A percentile compares a stretch with the other conserved stretches of the same genome.
Conservation (phyloP, 805 yeast species). For the Starmerella lactis-condensi region DNA sequence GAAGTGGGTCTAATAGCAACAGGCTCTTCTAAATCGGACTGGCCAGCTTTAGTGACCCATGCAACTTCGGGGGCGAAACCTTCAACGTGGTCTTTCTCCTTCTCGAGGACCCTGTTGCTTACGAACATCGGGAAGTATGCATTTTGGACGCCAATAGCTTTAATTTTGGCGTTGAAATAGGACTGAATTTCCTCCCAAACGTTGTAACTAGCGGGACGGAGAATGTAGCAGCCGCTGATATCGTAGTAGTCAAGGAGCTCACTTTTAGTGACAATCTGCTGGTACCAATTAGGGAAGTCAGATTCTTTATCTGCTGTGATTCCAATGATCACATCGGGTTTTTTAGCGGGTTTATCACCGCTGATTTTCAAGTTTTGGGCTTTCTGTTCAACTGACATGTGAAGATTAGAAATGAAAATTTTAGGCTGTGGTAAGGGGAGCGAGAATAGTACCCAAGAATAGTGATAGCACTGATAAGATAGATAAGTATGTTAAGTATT, state of each 20-base stretch:
- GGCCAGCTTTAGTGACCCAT: slow-evolving; percentile 96
- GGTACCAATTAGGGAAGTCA: slow-evolving; percentile 95
- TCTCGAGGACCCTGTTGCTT: slow-evolving; percentile 76
- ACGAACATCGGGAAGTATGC: slow-evolving; percentile 99
- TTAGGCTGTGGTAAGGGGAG: no score
- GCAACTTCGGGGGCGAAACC: slow-evolving; percentile 99
- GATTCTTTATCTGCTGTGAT: slow-evolving; percentile 81
- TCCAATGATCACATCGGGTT: slow-evolving; percentile 34
- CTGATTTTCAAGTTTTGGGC: slow-evolving; percentile 2
- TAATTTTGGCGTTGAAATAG: slow-evolving; percentile 68
- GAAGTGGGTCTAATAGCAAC: slow-evolving; percentile 98
- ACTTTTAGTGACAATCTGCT: slow-evolving; percentile 87
- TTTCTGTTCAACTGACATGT: slow-evolving; percentile 7
- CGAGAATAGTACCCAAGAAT: no score
- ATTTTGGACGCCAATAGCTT: slow-evolving; percentile 76
- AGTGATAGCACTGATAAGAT: no score
- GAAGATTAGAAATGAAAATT: no score
- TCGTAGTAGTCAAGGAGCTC: slow-evolving; percentile 98
- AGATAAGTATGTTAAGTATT: no score
- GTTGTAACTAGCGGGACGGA: slow-evolving; percentile 86
- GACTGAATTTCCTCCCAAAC: slow-evolving; percentile 89
- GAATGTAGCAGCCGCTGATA: slow-evolving; percentile 94
- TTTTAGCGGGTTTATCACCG: slow-evolving; percentile 14
- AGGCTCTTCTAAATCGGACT: slow-evolving; percentile 87
- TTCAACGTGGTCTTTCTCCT: slow-evolving; percentile 95